These are phyloP conservation scores for Neurospora sublineolata DNA, from an alignment of 495 filamentous ascomycete species.

Conservation along the genomic window DNA sequence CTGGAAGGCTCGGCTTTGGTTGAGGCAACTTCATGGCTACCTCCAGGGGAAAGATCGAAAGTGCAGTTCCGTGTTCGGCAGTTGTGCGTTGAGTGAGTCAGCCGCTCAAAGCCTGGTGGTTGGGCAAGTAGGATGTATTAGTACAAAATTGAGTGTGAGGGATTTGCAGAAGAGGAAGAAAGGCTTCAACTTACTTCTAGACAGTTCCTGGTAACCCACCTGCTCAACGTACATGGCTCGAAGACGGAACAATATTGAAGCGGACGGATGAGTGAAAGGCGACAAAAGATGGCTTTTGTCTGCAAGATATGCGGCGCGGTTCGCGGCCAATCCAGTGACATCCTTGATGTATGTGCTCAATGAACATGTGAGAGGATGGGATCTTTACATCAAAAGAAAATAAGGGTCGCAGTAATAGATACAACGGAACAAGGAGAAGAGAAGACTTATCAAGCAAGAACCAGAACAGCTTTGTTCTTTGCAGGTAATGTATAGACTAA, in stretches of 20 bases:
- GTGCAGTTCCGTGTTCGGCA: background rate
- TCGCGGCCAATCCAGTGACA: background rate
- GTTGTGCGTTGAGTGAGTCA: background rate
- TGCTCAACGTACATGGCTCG: background rate
- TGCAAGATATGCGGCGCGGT: background rate
- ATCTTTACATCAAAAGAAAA: rapidly evolving
- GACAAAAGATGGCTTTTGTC: background rate
- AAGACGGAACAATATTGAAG: background rate
- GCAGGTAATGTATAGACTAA: background rate
- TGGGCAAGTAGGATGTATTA: background rate
- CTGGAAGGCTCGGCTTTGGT: background rate
- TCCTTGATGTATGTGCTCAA: background rate
- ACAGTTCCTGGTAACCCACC: background rate
- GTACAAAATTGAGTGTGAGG: background rate
- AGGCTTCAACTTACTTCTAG: background rate
- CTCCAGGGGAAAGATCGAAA: background rate
- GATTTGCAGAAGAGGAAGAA: background rate
- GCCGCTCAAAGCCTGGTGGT: background rate
- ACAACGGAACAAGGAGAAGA: rapidly evolving
- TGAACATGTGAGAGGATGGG: background rate
- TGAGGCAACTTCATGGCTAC: background rate
- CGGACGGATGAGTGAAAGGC: background rate
- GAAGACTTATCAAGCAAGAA: background rate
- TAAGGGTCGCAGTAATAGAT: background rate
- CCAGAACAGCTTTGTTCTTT: background rate